Evolutionary conservation across 2,329 filamentous ascomycete genomes (phyloP).

Genomic region (Alternaria atra): DNA sequence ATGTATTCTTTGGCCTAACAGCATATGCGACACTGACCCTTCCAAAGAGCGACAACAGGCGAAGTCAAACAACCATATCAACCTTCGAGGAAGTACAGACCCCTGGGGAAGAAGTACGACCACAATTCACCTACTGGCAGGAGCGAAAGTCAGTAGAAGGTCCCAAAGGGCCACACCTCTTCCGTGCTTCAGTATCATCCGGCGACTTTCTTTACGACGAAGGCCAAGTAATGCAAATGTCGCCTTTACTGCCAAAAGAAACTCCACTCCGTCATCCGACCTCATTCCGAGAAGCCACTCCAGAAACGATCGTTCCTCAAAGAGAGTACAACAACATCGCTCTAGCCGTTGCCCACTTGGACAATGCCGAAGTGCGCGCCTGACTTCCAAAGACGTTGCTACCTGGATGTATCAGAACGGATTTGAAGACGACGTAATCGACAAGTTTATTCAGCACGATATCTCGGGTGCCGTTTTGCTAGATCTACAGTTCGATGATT

Average conservation of each 20-base stretch:
- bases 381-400: conserved; percentile 80
- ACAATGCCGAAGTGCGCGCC: conserved; percentile 66
- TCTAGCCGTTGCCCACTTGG: conserved; percentile 63
- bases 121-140: conserved; percentile 68
- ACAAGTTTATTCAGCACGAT: conserved; percentile 90
- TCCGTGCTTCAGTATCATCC: conserved; percentile 73
- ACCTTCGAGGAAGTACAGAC: conserved; percentile 86
- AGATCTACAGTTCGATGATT: conserved; percentile 89
- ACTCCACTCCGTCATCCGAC: conserved; percentile 55
- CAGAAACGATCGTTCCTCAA: conserved; percentile 48
- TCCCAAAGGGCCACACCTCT: conserved; percentile 85
- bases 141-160: conserved; percentile 76
- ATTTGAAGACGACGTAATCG: conserved; percentile 78
- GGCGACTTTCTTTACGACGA: conserved; percentile 60
- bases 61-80: conserved; percentile 85
- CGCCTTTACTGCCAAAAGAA: conserved; percentile 75
- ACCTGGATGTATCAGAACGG: conserved; percentile 87
- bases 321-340: conserved; percentile 63
- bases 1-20: conserved; percentile 47
- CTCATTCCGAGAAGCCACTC: conserved; percentile 51
- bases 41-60: conserved; percentile 65
- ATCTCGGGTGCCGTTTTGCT: conserved; percentile 88
- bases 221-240: conserved; percentile 67
- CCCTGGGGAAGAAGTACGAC: conserved; percentile 68
- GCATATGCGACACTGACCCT: conserved; percentile 33